Evolutionary conservation across 768 basidiomycete species (phyloP), one percentile per base, ranked within the genome.

Genomic region (Boletus rufocinnamomeus): DNA sequence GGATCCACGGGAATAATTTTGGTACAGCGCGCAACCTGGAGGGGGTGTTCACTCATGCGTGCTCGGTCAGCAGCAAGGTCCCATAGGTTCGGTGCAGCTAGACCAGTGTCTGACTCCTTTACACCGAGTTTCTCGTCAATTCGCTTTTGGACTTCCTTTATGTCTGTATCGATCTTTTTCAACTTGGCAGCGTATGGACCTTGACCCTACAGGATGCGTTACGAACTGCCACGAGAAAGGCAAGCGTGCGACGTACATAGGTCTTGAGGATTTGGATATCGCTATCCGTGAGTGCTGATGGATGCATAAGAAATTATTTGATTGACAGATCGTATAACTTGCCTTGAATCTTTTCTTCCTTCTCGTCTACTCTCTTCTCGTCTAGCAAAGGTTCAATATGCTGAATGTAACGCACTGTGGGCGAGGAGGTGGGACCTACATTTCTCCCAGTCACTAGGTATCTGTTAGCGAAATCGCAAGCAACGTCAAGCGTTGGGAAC

Each of bases 181-280:
- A 98, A 79, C 62, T 88, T 85, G 32, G 81, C 77, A 0, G 95
- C 95, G 71, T 99, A 99, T 55, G 97, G 95, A 56, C 97, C 97
- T 91, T 98, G 96, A 54, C 97, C 96, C 95, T 98, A 71, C 25
- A 37, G 56, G 43, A 49, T 51, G 19, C 16, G 32, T 56, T 40
- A 60, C 46, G 49, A 38, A 37, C 44, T 46, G 11, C 11, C 23
- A 21, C 52, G n/a, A 16, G 28, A 25, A 57, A 38, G 11, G 37
- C 14, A n/a, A 50, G 45, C 35, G 52, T 21, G 52, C 10, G 38
- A 67, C 87, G 59, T 74, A 93, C 96, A 75, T 98, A 98, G 59
- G 96, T 99, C 80, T 98, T 97, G 62, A 99, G 85, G 65, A 99
- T 97, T 74, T 98, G 96, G 51, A 99, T 99, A 72, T 98, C 97